Conservation (phyloP, 2,329 filamentous ascomycete genomes). For the Colletotrichum aenigma region DNA sequence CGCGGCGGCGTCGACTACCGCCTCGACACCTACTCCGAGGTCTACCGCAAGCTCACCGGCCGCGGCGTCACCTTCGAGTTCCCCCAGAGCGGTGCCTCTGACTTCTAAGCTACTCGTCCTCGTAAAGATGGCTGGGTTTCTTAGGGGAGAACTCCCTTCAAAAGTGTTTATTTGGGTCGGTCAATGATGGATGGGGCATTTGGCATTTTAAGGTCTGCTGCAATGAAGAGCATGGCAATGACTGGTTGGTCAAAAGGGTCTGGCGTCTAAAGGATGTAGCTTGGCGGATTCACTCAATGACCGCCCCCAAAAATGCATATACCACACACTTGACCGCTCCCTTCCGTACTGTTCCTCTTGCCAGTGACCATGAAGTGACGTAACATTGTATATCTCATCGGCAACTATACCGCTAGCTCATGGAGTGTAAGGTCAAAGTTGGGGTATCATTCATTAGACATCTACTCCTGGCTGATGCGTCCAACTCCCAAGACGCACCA, state of each 20-base stretch:
- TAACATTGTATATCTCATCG: too few species aligned
- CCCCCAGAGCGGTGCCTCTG: conserved; percentile 78
- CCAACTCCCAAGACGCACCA: conserved; percentile 94
- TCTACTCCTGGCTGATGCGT: conserved; percentile 64
- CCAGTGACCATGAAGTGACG: background rate
- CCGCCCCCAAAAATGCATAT: conserved; percentile 41
- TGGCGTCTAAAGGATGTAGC: conserved; percentile 55
- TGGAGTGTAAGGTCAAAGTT: background rate
- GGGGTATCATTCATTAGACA: conserved; percentile 44
- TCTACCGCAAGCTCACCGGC: conserved; percentile 97
- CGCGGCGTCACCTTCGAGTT: conserved; percentile 98
- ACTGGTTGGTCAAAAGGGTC: conserved; percentile 39
- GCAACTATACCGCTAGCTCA: too few species aligned
- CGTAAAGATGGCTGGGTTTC: conserved; percentile 15
- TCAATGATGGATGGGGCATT: conserved; percentile 14
- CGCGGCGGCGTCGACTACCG: conserved; percentile 98
- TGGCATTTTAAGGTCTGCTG: conserved; percentile 19
- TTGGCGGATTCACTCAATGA: conserved; percentile 49
- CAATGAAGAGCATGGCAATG: conserved; percentile 20
- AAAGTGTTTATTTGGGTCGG: conserved; percentile 22
- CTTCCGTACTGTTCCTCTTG: background rate
- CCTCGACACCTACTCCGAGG: conserved; percentile 99
- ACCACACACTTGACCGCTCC: conserved; percentile 25
- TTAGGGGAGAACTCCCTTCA: background rate
- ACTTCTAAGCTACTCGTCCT: conserved; percentile 66